Evolutionary conservation across 2,329 filamentous ascomycete genomes (phyloP), one percentile per base, ranked within the genome.

Genomic region (Ceratocystis diversiconidia): DNA sequence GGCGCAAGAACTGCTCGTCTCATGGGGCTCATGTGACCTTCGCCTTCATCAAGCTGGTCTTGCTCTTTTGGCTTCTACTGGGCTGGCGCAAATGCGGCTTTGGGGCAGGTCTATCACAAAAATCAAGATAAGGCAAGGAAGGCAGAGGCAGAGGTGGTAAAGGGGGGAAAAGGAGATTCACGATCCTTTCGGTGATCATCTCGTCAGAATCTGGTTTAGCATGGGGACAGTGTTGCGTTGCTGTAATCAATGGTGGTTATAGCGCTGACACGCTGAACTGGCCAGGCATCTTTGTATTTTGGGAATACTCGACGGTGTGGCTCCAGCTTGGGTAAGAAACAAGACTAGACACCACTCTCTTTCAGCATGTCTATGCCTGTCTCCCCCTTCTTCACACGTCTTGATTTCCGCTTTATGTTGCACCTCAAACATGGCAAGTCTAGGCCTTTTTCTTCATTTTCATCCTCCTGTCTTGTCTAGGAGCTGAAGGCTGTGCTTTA

Each of bases 331-430:
- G 12, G 3, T 41, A 41, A 41, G 36, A 41, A 41, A 41, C 36
- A 41, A 41, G 36, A 41, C 36, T 41, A 41, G n/a, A 22, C 43
- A n/a, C 46, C 46, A 48, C 44, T n/a, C 44, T 48, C 15, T 7
- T 17, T 19, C 44, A 48, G 5, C 8, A 48, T n/a, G 46, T n/a
- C n/a, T 48, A n/a, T 22, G 46, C 15, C 12, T 48, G 17, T 22
- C 46, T 48, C 46, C 46, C 17, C 46, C 46, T 22, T 48, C 46
- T 28, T 25, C 48, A 25, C 48, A 28, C 25, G 30, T n/a, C n/a
- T 17, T 36, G 55, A 36, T 59, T 36, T 59, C 55, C 55, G 55
- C 30, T n/a, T 59, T 30, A 36, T 36, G 55, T 59, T 59, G 55
- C 55, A 59, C 19, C n/a, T 32, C 28, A 32, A 25, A 28, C 52